Percentiles rank a stretch among this genome's conserved stretches.
These are phyloP conservation scores for Trichocomaceae sp. DNA, from an alignment of 2,329 filamentous ascomycete species.

Conservation along the genomic window DNA sequence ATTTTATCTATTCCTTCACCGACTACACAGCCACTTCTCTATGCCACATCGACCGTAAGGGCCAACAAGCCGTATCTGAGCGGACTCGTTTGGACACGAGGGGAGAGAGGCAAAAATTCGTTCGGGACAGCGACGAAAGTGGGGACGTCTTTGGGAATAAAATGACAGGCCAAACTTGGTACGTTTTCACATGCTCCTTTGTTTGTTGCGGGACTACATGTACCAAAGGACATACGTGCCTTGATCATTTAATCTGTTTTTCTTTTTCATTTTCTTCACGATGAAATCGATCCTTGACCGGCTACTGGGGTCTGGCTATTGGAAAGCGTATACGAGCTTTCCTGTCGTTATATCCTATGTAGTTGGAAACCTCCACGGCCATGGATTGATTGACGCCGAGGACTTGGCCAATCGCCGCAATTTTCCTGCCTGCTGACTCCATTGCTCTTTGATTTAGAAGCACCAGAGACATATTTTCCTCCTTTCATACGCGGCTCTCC, in stretches of 20 bases:
- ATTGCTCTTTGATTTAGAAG: not conserved
- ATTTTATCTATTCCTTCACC: not conserved
- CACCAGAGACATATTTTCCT: not conserved
- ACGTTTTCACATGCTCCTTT: not conserved
- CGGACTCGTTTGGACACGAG: not conserved
- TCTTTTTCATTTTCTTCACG: not conserved
- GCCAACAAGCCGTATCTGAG: not conserved
- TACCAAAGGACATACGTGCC: not conserved
- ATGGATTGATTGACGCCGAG: not conserved
- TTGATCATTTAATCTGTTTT: not conserved
- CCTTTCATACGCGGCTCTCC: not conserved
- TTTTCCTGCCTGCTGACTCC: not conserved
- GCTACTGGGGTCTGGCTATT: not conserved
- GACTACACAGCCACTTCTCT: not conserved
- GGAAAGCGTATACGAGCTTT: not conserved
- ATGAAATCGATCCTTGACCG: not conserved
- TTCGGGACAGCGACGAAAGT: not conserved
- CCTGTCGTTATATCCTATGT: not conserved
- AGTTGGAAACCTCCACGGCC: not conserved
- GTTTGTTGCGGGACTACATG: not conserved
- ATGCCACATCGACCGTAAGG: not conserved
- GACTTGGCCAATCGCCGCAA: not conserved
- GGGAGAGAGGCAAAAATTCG: not conserved
- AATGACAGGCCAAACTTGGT: conserved; percentile 8
- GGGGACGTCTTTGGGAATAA: not conserved